Base-by-base conservation (phyloP, 2,329 filamentous ascomycete genomes). In the Nigrospora osmanthi region DNA sequence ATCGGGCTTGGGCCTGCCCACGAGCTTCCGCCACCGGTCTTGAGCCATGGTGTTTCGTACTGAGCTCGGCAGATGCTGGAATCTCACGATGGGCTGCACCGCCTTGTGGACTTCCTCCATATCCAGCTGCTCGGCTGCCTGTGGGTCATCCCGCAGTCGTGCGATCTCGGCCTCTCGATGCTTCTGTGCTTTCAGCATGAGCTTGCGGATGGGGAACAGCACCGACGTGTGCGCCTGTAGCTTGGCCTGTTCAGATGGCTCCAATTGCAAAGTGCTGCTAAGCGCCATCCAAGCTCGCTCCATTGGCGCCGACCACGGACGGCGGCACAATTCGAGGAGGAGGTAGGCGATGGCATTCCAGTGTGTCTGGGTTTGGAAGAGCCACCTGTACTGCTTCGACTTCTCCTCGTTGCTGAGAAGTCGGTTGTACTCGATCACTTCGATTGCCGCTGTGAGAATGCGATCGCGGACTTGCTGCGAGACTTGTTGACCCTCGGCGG, bases 301-400 rank as follows among this genome's bases (percentile, higher is more conserved):
- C 13, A 71, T 67, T 6, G 72, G 64, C 7, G 72, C 59, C 1
- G 70, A 71, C 70, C 73, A 75, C 0, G 71, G 67, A 1, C 73
- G 64, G 7, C 69, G 67, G 13, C 66, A 69, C 1, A 72, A 59
- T 52, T 79, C 73, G 12, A 80, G 65, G 28, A 81, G 52, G 1
- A 79, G 63, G 50, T 76, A 81, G 0, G 76, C 74, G 4, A 80
- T 69, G 5, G 77, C 74, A 50, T 80, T 70, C 75, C 76, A 81
- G 47, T 80, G 75, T 0, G 71, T 76, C 54, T 78, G 80, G 0
- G 74, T 77, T 52, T 78, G 72, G 56, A 76, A 80, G 6, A 78
- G 61, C 78, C 78, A 81, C 15, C 73, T 72, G 70, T 73, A 80
- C 39, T 72, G 71, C 11, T 67, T 67, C 43, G 67, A 70, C 14